Conservation (phyloP, 148 eudicot species). For the Suaeda aralocaspica region DNA sequence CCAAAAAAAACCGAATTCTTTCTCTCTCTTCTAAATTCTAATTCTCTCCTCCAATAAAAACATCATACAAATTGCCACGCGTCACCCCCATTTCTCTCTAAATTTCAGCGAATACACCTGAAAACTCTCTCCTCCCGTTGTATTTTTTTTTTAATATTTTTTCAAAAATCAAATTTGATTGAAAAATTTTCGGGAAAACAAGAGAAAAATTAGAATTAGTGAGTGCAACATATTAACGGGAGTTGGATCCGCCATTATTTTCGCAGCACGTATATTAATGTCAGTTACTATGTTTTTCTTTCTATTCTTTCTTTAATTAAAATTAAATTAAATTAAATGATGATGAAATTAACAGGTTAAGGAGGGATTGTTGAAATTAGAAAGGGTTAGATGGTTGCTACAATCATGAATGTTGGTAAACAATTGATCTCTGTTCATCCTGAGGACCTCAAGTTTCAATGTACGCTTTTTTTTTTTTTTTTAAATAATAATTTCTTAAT, state of each 20-base stretch:
- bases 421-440: conserved; percentile 71
- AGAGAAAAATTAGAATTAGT: background rate
- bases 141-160: background rate
- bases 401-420: conserved; percentile 39
- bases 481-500: background rate
- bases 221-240: background rate
- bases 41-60: no score
- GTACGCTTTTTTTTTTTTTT: conserved; percentile 29
- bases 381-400: conserved; percentile 16
- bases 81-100: conserved; percentile 6
- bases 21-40: background rate
- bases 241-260: conserved; percentile 32
- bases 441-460: conserved; percentile 68
- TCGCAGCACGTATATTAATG: conserved; percentile 17
- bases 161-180: background rate
- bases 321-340: no score
- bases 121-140: conserved; percentile 1
- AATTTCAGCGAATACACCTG: background rate
- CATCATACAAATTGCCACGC: conserved; percentile 14
- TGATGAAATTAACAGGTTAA: background rate
- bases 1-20: background rate
- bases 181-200: background rate
- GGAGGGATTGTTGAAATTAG: conserved; percentile 8
- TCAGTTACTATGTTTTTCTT: conserved; percentile 7
- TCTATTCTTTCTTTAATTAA: background rate